Base-by-base conservation (phyloP, 768 basidiomycete genomes). In the Asterophora parasitica region DNA sequence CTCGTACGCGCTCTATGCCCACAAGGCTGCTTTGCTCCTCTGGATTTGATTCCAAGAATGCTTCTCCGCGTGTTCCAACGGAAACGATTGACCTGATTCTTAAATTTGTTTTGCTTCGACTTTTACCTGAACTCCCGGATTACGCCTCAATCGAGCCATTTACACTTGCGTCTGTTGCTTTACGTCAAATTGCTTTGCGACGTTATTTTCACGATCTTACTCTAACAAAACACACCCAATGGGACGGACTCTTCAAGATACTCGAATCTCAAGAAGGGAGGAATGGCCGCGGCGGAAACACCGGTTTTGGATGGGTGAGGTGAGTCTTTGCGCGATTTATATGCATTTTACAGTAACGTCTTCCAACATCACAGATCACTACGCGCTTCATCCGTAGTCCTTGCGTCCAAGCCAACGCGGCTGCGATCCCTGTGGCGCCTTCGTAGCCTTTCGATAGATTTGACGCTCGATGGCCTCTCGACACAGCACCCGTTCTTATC, bases 161-260 rank as follows among this genome's bases (percentile, higher is more conserved):
- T 30, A 69, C 71, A 13, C 60, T 73, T 20, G 69, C 68, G 15
- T 79, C 71, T 7, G 65, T 58, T 15, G 59, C 58, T 20, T 63
- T 80, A 55, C 70, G 80, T 26, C 59, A 59, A 26, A 62, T 80
- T 28, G 61, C 67, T 45, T 52, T 81, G 43, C 72, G 72, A 15
- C 64, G 55, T 47, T 69, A 65, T 58, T 64, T 70, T 55, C 56
- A 57, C 43, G 46, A 51, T 52, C 52, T 77, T 48, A 44, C 53
- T 8, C 57, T 75, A 40, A 54, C 43, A 9, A 57, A 46, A 32
- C 53, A 45, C 4, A 41, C 38, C 26, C 53, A 63, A 27, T 66
- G 65, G 64, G 42, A 45, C 37, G 45, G 44, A 4, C 44, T 65
- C 28, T 61, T 52, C 44, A 48, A 32, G 13, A 35, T 65, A 16